These are phyloP conservation scores for Kickxella alabastrina DNA, from an alignment of 192 early-diverging fungal species.

Conservation along the genomic window DNA sequence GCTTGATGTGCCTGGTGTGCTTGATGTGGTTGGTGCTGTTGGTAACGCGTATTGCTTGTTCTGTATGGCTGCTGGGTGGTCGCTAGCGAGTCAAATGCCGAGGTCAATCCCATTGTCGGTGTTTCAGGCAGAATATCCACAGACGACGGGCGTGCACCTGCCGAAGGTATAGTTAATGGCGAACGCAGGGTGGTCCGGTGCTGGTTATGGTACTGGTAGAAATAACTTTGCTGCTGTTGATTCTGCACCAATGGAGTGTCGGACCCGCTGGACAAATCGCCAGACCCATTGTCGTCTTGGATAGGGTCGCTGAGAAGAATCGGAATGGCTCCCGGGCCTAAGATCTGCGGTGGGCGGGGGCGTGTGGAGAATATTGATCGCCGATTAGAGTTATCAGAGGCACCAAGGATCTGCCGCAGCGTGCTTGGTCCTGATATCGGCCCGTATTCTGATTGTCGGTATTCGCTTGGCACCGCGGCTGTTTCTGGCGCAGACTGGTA, in stretches of 20 bases:
- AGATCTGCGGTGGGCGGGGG: constrained; percentile 13
- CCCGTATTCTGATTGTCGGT: too few species aligned
- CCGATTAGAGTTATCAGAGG: not conserved
- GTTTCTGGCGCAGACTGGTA: too few species aligned
- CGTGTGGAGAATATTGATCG: not conserved
- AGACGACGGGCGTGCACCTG: not conserved
- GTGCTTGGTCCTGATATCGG: too few species aligned
- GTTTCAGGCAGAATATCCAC: constrained; percentile 13
- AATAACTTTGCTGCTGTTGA: not conserved
- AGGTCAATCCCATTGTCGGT: constrained; percentile 31
- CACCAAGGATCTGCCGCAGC: not conserved
- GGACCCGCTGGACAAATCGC: constrained; percentile 15
- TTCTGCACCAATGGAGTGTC: constrained; percentile 28
- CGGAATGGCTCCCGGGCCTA: constrained; percentile 42
- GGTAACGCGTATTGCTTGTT: too few species aligned
- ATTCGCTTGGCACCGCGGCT: too few species aligned
- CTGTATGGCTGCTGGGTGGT: too few species aligned
- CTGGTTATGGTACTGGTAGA: not conserved
- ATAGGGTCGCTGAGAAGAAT: constrained; percentile 37
- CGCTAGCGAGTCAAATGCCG: constrained; percentile 30
- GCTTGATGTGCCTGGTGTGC: too few species aligned
- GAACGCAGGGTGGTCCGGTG: not conserved
- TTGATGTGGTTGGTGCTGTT: too few species aligned
- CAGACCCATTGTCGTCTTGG: not conserved
- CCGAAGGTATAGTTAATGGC: not conserved